phyloP scores from a whole-genome alignment of 495 filamentous ascomycete species.

The Aspergillus cristatus region DNA sequence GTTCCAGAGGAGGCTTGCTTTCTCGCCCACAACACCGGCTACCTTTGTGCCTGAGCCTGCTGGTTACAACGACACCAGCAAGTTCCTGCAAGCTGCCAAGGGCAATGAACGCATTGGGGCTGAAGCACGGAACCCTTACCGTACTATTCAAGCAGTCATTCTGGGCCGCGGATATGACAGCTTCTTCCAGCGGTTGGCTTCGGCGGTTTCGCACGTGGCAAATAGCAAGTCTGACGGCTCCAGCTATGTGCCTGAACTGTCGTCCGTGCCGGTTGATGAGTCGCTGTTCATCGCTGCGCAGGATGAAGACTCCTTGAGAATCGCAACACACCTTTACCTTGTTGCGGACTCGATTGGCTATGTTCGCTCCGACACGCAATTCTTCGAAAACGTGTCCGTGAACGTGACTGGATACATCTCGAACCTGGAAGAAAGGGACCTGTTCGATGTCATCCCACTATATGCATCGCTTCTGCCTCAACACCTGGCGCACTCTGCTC shows the following conservation, averaged over 20 bases:
- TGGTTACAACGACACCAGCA: slow-evolving; percentile 31
- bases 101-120: slow-evolving; percentile 26
- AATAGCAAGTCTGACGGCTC: slow-evolving; percentile 10
- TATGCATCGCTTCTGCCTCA: slow-evolving; percentile 71
- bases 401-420: slow-evolving; percentile 69
- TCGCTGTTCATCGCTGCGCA: slow-evolving; percentile 29
- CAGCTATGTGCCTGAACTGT: slow-evolving; percentile 26
- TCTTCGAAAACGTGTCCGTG: slow-evolving; percentile 23
- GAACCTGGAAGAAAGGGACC: slow-evolving; percentile 56
- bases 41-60: slow-evolving; percentile 29
- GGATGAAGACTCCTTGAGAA: slow-evolving; percentile 32
- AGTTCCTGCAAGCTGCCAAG: slow-evolving; percentile 29
- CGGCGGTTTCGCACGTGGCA: slow-evolving; percentile 27
- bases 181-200: slow-evolving; percentile 29
- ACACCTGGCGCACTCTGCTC: slow-evolving; percentile 29
- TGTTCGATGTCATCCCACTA: slow-evolving; percentile 69
- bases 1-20: slow-evolving; percentile 33
- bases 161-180: slow-evolving; percentile 28
- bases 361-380: slow-evolving; percentile 22
- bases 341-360: slow-evolving; percentile 30
- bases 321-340: slow-evolving; percentile 43
- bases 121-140: slow-evolving; percentile 36
- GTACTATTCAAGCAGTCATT: slow-evolving; percentile 40
- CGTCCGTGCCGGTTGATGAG: slow-evolving; percentile 20
- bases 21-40: slow-evolving; percentile 23